These are phyloP conservation scores for Comarum palustre DNA, from an alignment of 306 rosid species.

Conservation along the genomic window DNA sequence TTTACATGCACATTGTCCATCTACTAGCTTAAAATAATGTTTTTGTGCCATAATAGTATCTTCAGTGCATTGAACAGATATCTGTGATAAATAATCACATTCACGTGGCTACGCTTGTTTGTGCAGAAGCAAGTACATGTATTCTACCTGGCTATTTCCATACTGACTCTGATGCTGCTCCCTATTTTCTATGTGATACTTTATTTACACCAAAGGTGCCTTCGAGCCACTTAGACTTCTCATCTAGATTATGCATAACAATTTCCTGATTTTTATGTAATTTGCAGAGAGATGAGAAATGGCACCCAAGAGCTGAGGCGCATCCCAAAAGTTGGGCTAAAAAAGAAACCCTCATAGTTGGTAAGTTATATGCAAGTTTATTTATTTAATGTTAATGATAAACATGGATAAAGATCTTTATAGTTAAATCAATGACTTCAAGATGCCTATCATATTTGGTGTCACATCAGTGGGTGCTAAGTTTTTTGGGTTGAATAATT, in stretches of 20 bases:
- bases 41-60: background rate
- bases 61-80: background rate
- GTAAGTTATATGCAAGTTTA: conserved; percentile 27
- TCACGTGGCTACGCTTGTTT: conserved; percentile 9
- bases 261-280: conserved; percentile 23
- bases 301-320: conserved; percentile 75
- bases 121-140: conserved; percentile 63
- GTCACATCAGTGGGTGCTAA: background rate
- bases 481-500: background rate
- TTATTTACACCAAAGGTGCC: conserved; percentile 74
- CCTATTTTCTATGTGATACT: conserved; percentile 85
- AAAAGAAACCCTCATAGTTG: conserved; percentile 59
- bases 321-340: conserved; percentile 57
- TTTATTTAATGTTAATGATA: background rate
- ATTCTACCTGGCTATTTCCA: conserved; percentile 67
- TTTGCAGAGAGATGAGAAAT: conserved; percentile 62
- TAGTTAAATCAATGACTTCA: background rate
- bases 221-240: conserved; percentile 14
- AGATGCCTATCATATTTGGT: background rate
- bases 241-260: background rate
- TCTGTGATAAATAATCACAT: background rate
- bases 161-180: conserved; percentile 80
- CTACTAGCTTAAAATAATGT: conserved; percentile 9
- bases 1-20: conserved; percentile 8
- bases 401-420: background rate